A percentile compares a stretch with the other conserved stretches of the same genome.
Evolutionary conservation across 495 filamentous ascomycete species (phyloP).

Genomic region (Jackrogersella multiformis): DNA sequence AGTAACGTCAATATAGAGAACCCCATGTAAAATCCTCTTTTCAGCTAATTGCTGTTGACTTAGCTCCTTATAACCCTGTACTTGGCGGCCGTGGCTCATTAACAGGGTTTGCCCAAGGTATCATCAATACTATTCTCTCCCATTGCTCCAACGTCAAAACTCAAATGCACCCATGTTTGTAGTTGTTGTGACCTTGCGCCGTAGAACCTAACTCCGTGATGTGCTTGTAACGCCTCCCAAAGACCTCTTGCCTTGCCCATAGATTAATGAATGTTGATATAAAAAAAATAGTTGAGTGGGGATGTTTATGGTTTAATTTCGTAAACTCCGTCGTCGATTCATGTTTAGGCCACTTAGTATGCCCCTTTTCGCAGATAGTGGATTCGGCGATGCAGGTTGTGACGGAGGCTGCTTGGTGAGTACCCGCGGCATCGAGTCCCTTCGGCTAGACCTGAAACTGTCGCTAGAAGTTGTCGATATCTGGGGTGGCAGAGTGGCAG

Average conservation of each 20-base stretch:
- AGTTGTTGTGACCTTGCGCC: constrained; percentile 23
- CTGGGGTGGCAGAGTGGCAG: constrained; percentile 39
- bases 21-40: too few relatives aligned
- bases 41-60: constrained; percentile 18
- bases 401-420: constrained; percentile 36
- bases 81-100: constrained; percentile 30
- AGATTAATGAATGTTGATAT: constrained; percentile 1
- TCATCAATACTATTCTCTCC: constrained; percentile 22
- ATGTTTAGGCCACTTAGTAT: constrained; percentile 54
- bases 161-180: constrained; percentile 23
- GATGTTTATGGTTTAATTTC: constrained; percentile 45
- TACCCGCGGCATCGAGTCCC: constrained; percentile 46
- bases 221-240: constrained; percentile 17
- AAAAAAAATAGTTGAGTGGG: not conserved
- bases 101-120: constrained; percentile 32
- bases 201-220: constrained; percentile 27
- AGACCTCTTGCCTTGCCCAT: constrained; percentile 3
- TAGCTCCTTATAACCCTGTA: not conserved
- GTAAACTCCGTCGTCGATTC: constrained; percentile 49
- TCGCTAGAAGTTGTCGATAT: constrained; percentile 54
- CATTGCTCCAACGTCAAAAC: not conserved
- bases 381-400: constrained; percentile 43
- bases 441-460: constrained; percentile 48
- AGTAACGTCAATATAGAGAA: constrained; percentile 21
- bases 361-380: constrained; percentile 46